Evolutionary conservation across 2,329 filamentous ascomycete genomes (phyloP).

Genomic region (Ophiostoma triangulosporum): DNA sequence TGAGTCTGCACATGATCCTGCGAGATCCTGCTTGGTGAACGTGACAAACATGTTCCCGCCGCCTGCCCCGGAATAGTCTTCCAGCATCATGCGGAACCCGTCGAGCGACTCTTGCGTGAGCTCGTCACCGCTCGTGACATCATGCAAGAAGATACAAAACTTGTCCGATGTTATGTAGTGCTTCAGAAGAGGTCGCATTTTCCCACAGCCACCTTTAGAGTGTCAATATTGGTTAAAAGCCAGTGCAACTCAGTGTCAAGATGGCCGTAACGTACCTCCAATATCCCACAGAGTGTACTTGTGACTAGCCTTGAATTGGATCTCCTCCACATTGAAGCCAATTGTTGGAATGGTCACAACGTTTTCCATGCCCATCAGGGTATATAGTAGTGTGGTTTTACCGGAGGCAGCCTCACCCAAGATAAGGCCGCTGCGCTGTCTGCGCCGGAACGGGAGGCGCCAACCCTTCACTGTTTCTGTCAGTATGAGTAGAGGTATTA

Average conservation of each 20-base stretch:
- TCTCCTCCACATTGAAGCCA: not conserved
- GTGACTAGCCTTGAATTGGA: not conserved
- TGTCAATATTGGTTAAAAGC: too few relatives aligned
- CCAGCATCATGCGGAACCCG: not conserved
- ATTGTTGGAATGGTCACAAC: not conserved
- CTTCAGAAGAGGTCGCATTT: not conserved
- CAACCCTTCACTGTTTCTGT: not conserved
- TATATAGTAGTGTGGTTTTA: not conserved
- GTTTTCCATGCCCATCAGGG: not conserved
- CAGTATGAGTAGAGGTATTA: not conserved
- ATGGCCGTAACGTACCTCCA: not conserved
- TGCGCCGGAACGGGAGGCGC: not conserved
- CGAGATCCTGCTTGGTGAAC: not conserved
- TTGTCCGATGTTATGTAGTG: not conserved
- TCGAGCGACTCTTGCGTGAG: not conserved
- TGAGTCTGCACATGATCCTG: not conserved
- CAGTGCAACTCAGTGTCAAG: not conserved
- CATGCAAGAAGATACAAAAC: not conserved
- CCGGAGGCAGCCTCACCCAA: not conserved
- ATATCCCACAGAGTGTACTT: not conserved
- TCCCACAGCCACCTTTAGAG: not conserved
- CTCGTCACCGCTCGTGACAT: not conserved
- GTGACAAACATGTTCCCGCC: not conserved
- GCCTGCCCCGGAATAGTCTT: not conserved
- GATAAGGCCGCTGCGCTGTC: not conserved